Percentiles rank a stretch among this genome's conserved stretches.
These are phyloP conservation scores for Debaryomyces coudertii DNA, from an alignment of 1,139 yeast genomes.

Conservation along the genomic window DNA sequence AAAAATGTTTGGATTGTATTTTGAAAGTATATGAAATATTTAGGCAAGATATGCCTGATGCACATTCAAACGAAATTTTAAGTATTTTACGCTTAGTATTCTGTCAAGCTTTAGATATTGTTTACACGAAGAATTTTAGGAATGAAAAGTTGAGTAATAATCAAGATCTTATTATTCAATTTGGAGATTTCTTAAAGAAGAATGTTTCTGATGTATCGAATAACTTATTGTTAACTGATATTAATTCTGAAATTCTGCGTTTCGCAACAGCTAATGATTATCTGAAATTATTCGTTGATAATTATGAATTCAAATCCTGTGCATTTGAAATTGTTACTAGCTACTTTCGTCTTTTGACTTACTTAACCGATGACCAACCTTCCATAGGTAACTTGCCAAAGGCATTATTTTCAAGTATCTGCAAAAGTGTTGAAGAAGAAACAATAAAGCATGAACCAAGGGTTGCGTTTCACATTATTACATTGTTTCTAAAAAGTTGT, in stretches of 20 bases:
- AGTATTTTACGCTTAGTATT: constrained; percentile 10
- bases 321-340: constrained; percentile 11
- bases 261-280: constrained; percentile 9
- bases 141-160: not conserved
- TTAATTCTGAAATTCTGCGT: constrained; percentile 9
- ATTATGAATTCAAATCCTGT: constrained; percentile 14
- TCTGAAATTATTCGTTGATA: constrained; percentile 10
- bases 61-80: not conserved
- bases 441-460: constrained; percentile 17
- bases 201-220: not conserved
- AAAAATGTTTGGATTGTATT: constrained; percentile 25
- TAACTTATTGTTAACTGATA: constrained; percentile 10
- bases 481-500: constrained; percentile 4
- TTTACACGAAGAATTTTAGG: constrained; percentile 14
- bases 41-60: constrained; percentile 6
- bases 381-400: not conserved
- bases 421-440: constrained; percentile 22
- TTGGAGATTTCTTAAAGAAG: constrained; percentile 9
- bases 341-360: constrained; percentile 12
- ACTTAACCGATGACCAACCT: not conserved
- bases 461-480: constrained; percentile 18
- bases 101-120: constrained; percentile 15
- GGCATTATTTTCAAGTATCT: not conserved
- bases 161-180: not conserved
- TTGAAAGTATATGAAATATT: constrained; percentile 19